Evolutionary conservation across 768 basidiomycete genomes (phyloP), one percentile per base, ranked within the genome.

Genomic region (Amanita pseudoporphyria): DNA sequence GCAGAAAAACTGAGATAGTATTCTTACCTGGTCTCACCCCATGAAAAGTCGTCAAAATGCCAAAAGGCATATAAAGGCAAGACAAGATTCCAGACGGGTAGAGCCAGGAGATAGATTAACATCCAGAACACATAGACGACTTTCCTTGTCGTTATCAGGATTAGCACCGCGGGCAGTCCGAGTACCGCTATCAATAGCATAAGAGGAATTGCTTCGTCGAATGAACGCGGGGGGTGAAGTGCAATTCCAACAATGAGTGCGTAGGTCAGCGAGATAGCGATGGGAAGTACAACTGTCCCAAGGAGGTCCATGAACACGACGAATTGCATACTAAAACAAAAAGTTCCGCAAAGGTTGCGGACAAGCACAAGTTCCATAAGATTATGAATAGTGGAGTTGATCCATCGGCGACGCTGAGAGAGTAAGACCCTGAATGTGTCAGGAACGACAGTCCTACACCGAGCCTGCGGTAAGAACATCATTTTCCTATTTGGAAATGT

Each of bases 271-370:
- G 75, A 69, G 59, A 99, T 96, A 54, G 95, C 95, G 59, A 97
- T 82, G 22, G 96, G 96, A 14, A 97, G 78, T 18, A 96, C 93
- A 57, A 91, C 79, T 2, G 90, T 94, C 52, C 89, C 89, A 52
- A 93, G 67, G 38, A 94, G 78, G 65, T 97, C 93, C 89, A 98
- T 93, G 70, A 95, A 91, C 47, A 98, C 93, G 64, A 98, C 84
- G 65, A 98, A 98, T 64, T 98, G 96, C 94, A 97, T 98, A 67
- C 92, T 96, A 71, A 98, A 97, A 73, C 96, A 99, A 68, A 99
- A 99, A 26, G 95, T 98, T 31, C 96, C 96, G 66, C 96, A 98
- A 13, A 97, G 77, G 62, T 99, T 92, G 56, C 88, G 89, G 35
- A 99, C 96, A 53, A 90, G 81, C 31, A 97, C 90, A 33, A 99